Percentiles rank a stretch among this genome's conserved stretches.
phyloP scores from a whole-genome alignment of 139 green algal species.

The Chlorella sp. region DNA sequence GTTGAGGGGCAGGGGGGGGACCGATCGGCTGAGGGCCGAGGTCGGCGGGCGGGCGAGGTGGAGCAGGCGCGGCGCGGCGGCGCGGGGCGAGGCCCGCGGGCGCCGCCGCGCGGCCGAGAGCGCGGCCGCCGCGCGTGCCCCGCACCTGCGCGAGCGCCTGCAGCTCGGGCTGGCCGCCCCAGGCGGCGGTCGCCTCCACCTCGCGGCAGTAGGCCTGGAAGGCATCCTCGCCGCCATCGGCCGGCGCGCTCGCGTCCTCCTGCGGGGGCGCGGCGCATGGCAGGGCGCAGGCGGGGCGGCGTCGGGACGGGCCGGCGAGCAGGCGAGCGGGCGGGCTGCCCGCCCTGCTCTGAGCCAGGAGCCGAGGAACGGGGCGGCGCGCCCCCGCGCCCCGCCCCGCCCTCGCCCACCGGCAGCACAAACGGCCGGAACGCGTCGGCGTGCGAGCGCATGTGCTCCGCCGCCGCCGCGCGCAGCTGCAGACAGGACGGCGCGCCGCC shows the following conservation, averaged over 20 bases:
- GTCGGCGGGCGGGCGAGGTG: no score
- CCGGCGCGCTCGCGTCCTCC: slow-evolving; percentile 1
- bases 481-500: slow-evolving; percentile 31
- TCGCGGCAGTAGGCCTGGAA: slow-evolving; percentile 78
- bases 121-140: no score
- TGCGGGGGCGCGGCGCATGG: slow-evolving; percentile 8
- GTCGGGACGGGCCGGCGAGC: no score
- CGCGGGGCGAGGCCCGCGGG: no score
- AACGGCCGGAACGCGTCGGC: slow-evolving; percentile 69
- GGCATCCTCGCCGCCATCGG: slow-evolving; percentile 14
- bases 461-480: slow-evolving; percentile 66
- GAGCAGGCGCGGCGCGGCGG: no score
- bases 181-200: slow-evolving; percentile 78
- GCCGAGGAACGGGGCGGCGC: neutral
- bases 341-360: no score
- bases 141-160: slow-evolving; percentile 20
- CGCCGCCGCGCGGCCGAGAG: no score
- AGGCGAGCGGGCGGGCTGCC: no score
- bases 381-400: neutral
- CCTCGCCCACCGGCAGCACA: slow-evolving; percentile 40
- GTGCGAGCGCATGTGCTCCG: slow-evolving; percentile 78
- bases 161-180: slow-evolving; percentile 94
- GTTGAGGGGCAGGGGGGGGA: no score
- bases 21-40: no score
- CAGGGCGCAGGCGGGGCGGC: neutral